Evolutionary conservation across 1,139 yeast genomes (phyloP).

Genomic region (Meyerozyma athensensis): DNA sequence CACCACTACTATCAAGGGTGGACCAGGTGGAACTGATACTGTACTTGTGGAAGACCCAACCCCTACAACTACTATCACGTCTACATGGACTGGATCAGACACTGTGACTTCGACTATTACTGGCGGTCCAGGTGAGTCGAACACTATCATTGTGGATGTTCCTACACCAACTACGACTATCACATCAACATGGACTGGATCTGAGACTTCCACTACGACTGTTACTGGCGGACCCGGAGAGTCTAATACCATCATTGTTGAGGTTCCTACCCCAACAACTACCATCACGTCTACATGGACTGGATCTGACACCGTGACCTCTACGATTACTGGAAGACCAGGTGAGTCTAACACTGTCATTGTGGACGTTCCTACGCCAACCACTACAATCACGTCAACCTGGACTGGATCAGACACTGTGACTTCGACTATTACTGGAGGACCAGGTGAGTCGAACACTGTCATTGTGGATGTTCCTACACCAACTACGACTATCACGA

Average conservation of each 20-base stretch:
- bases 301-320: conserved; percentile 7
- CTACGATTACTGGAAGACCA: conserved; percentile 5
- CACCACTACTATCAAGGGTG: conserved; percentile 11
- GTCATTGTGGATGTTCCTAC: conserved; percentile 12
- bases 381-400: conserved; percentile 5
- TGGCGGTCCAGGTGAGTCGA: conserved; percentile 10
- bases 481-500: conserved; percentile 9
- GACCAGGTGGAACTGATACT: conserved; percentile 12
- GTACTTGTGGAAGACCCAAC: conserved; percentile 8
- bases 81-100: conserved; percentile 11
- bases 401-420: conserved; percentile 10
- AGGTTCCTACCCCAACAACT: conserved; percentile 8
- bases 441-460: conserved; percentile 10
- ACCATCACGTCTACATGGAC: conserved; percentile 9
- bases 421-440: conserved; percentile 5
- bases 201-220: conserved; percentile 8
- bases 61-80: conserved; percentile 12
- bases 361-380: conserved; percentile 9
- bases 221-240: conserved; percentile 7
- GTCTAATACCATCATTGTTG: conserved; percentile 10
- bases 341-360: conserved; percentile 9
- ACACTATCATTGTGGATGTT: conserved; percentile 4
- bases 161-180: conserved; percentile 11
- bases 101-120: conserved; percentile 9
- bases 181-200: conserved; percentile 13